Evolutionary conservation across 225 moss, liverwort and hornwort genomes (phyloP).

Genomic region (Pseudoscleropodium purum): DNA sequence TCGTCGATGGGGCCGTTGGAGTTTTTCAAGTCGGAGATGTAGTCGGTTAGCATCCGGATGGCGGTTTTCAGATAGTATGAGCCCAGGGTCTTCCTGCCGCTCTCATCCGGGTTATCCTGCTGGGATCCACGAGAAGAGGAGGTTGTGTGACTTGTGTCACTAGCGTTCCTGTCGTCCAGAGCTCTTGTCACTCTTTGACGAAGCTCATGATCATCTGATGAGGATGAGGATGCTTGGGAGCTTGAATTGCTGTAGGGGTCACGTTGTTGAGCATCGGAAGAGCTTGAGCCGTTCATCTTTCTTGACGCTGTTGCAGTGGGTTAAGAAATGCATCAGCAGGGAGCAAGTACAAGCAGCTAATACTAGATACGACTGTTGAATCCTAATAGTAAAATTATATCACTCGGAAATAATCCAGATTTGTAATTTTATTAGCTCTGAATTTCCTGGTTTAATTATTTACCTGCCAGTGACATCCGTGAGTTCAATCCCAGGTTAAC

Average conservation of each 20-base stretch:
- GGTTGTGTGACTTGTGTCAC: neutral
- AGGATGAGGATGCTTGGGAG: neutral
- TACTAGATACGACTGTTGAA: neutral
- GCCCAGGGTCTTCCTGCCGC: neutral
- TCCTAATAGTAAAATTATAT: neutral
- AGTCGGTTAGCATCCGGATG: constrained; percentile 25
- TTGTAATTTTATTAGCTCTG: neutral
- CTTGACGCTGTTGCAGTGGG: neutral
- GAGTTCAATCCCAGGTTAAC: neutral
- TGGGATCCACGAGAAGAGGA: neutral
- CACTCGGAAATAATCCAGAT: neutral
- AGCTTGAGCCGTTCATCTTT: neutral
- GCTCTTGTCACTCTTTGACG: neutral
- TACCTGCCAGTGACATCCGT: neutral
- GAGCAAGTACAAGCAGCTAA: neutral
- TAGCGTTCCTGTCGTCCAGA: neutral
- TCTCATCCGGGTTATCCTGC: neutral
- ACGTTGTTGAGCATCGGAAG: neutral
- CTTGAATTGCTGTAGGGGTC: neutral
- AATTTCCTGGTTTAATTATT: neutral
- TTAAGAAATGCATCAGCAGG: neutral
- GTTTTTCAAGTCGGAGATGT: constrained; percentile 2
- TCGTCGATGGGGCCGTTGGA: neutral
- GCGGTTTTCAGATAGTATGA: constrained; percentile 4
- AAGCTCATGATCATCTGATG: neutral